A percentile compares a stretch with the other conserved stretches of the same genome.
Conservation (phyloP, 2,329 filamentous ascomycete species). For the Samsoniella hepiali region DNA sequence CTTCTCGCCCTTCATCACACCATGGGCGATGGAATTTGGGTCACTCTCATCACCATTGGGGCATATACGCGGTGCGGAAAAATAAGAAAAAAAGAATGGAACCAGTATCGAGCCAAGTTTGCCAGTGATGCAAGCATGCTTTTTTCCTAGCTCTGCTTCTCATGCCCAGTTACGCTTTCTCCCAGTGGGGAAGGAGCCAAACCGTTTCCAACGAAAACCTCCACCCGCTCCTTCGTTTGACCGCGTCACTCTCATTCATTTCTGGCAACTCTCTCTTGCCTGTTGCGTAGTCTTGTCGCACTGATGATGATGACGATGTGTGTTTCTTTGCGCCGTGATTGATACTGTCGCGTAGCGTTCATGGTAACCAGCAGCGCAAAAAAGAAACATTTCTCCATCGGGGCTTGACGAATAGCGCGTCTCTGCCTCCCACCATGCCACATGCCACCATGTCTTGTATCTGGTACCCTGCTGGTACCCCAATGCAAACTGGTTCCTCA, state of each 20-base stretch:
- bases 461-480: neutral
- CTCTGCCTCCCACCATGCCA: neutral
- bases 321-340: neutral
- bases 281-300: neutral
- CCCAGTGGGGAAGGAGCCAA: neutral
- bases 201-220: neutral
- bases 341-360: neutral
- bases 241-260: neutral
- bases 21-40: no score
- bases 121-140: neutral
- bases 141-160: neutral
- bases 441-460: neutral
- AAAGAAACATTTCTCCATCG: neutral
- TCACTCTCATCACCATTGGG: neutral
- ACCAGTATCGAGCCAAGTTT: neutral
- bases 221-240: neutral
- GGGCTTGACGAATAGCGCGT: neutral
- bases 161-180: neutral
- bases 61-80: no score
- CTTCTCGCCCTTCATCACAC: constrained; percentile 4
- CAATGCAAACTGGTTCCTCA: neutral
- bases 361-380: no score
- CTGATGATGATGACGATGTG: no score
- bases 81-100: neutral
- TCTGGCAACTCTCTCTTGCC: no score